Conservation (phyloP, 768 basidiomycete genomes). For the Leucogyrophana mollusca region DNA sequence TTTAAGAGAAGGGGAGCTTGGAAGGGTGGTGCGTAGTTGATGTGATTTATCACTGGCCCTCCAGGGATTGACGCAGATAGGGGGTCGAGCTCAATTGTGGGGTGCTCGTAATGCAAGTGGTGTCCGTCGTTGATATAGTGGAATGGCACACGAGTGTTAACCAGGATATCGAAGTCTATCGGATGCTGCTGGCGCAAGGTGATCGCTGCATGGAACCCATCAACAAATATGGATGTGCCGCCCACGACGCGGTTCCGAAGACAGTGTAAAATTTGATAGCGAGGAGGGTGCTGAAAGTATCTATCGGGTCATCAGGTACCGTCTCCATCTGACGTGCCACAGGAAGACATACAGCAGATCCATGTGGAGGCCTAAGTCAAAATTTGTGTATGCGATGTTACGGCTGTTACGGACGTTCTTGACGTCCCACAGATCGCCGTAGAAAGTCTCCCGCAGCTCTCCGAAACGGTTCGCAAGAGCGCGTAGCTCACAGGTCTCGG, state of each 20-base stretch:
- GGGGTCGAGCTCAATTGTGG: constrained; percentile 66
- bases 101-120: constrained; percentile 70
- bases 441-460: constrained; percentile 83
- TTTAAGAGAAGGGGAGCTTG: constrained; percentile 71
- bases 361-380: constrained; percentile 88
- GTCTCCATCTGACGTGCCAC: neutral
- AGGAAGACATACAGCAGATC: constrained; percentile 79
- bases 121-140: constrained; percentile 92
- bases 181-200: constrained; percentile 47
- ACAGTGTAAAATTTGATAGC: constrained; percentile 91
- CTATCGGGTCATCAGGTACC: constrained; percentile 36
- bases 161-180: constrained; percentile 56
- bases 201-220: constrained; percentile 66
- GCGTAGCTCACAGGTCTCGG: constrained; percentile 65
- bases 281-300: constrained; percentile 89
- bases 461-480: constrained; percentile 69
- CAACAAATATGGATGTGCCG: constrained; percentile 85
- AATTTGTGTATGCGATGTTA: constrained; percentile 95
- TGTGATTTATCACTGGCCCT: constrained; percentile 45
- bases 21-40: constrained; percentile 96
- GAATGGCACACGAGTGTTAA: constrained; percentile 70
- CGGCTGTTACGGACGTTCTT: constrained; percentile 67
- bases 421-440: constrained; percentile 89
- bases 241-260: constrained; percentile 82
- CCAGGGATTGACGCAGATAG: constrained; percentile 13